Percentiles rank a stretch among this genome's conserved stretches.
phyloP scores from a whole-genome alignment of 768 basidiomycete genomes.

The Termitomyces sp. region DNA sequence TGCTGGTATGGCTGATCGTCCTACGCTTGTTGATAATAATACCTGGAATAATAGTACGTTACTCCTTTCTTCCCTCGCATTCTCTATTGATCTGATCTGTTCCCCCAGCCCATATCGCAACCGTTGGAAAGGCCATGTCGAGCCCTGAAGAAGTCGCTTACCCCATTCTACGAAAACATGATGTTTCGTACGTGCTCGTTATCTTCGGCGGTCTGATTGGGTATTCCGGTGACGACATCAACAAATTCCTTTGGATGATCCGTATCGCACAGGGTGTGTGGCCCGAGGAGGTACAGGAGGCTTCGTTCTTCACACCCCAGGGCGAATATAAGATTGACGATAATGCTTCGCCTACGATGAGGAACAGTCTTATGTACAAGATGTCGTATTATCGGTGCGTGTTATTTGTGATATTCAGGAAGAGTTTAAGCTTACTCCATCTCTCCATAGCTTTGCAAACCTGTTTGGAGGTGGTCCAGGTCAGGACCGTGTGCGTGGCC shows the following conservation, averaged over 20 bases:
- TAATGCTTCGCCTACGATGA: slow-evolving; percentile 82
- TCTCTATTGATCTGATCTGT: slow-evolving; percentile 5
- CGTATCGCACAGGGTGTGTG: slow-evolving; percentile 93
- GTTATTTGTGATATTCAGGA: background rate
- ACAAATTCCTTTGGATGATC: slow-evolving; percentile 99
- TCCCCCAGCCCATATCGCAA: slow-evolving; percentile 86
- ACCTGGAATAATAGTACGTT: slow-evolving; percentile 98
- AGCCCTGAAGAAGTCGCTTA: slow-evolving; percentile 93
- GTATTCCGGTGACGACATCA: slow-evolving; percentile 98
- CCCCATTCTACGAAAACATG: slow-evolving; percentile 94
- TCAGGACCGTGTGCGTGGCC: slow-evolving; percentile 86
- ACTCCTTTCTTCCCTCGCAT: background rate
- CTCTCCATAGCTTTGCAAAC: slow-evolving; percentile 66
- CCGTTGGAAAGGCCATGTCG: slow-evolving; percentile 98
- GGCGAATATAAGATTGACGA: slow-evolving; percentile 96
- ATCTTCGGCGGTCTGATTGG: slow-evolving; percentile 97
- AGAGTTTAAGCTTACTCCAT: background rate
- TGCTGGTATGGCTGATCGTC: slow-evolving; percentile 96
- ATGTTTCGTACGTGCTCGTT: slow-evolving; percentile 95
- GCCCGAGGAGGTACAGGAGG: slow-evolving; percentile 97
- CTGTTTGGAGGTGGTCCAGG: slow-evolving; percentile 74
- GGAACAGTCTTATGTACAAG: slow-evolving; percentile 97
- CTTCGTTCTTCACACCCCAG: slow-evolving; percentile 85
- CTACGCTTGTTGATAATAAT: slow-evolving; percentile 97
- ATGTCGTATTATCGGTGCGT: slow-evolving; percentile 91